A percentile compares a stretch with the other conserved stretches of the same genome.
These are phyloP conservation scores for Pichia exigua DNA, from an alignment of 805 yeast genomes.

Conservation along the genomic window DNA sequence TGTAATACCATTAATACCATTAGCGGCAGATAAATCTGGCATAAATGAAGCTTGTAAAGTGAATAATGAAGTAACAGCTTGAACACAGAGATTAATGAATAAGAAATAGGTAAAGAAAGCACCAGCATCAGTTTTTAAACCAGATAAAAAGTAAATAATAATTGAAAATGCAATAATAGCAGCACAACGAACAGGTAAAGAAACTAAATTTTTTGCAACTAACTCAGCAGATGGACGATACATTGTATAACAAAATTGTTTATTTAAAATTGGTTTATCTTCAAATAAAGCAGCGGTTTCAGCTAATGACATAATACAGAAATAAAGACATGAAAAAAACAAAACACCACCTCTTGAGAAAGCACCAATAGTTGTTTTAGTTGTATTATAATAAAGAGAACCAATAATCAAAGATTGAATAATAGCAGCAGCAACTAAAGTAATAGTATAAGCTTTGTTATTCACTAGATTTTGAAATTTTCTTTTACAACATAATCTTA, in stretches of 20 bases:
- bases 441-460: slow-evolving; percentile 47
- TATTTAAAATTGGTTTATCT: slow-evolving; percentile 55
- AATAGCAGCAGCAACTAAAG: slow-evolving; percentile 41
- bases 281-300: slow-evolving; percentile 54
- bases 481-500: slow-evolving; percentile 44
- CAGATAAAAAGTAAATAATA: slow-evolving; percentile 43
- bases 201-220: slow-evolving; percentile 46
- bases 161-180: slow-evolving; percentile 41
- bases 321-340: slow-evolving; percentile 53
- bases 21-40: slow-evolving; percentile 46
- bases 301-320: slow-evolving; percentile 53
- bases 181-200: slow-evolving; percentile 47
- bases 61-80: slow-evolving; percentile 45
- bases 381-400: slow-evolving; percentile 48
- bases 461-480: slow-evolving; percentile 47
- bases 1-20: slow-evolving; percentile 49
- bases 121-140: slow-evolving; percentile 45
- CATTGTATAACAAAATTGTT: slow-evolving; percentile 56
- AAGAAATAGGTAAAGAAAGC: slow-evolving; percentile 43
- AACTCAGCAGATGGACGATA: slow-evolving; percentile 62
- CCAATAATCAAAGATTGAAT: slow-evolving; percentile 54
- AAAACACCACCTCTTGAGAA: slow-evolving; percentile 57
- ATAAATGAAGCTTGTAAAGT: slow-evolving; percentile 44
- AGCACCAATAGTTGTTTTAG: slow-evolving; percentile 44
- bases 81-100: slow-evolving; percentile 32